Percentiles rank a stretch among this genome's conserved stretches.
Conservation (phyloP, 2,329 filamentous ascomycete species). For the Diaporthe ampelina region DNA sequence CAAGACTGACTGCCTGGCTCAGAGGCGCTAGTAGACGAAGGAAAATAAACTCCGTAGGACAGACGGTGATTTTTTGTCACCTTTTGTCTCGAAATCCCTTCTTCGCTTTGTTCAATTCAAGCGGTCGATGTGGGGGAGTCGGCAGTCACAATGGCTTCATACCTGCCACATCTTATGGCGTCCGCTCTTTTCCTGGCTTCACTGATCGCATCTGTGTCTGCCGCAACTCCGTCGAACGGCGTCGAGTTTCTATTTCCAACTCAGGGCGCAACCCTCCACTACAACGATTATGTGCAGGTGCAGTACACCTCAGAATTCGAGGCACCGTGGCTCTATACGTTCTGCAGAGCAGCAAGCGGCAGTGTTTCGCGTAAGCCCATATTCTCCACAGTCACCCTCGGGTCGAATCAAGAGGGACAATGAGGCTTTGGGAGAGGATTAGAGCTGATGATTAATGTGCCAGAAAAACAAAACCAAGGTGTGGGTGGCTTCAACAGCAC, state of each 20-base stretch:
- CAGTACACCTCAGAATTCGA: slow-evolving; percentile 31
- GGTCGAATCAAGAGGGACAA: too few relatives aligned
- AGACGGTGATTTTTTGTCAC: neutral
- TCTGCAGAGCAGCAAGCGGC: slow-evolving; percentile 20
- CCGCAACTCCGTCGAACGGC: slow-evolving; percentile 25
- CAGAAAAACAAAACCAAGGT: slow-evolving; percentile 12
- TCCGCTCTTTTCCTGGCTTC: slow-evolving; percentile 3
- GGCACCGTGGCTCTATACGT: slow-evolving; percentile 26
- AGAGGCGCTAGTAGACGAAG: neutral
- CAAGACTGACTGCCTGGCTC: neutral
- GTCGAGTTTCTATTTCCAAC: slow-evolving; percentile 35
- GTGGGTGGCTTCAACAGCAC: slow-evolving; percentile 30
- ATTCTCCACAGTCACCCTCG: neutral
- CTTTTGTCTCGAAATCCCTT: neutral
- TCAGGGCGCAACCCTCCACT: slow-evolving; percentile 27
- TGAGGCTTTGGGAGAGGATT: neutral
- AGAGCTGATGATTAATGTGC: neutral
- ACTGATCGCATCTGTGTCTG: neutral
- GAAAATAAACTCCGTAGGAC: neutral
- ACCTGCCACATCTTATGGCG: neutral
- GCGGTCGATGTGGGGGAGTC: neutral
- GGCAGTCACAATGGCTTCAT: slow-evolving; percentile 3
- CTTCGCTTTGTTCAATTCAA: neutral
- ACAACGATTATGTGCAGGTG: slow-evolving; percentile 35
- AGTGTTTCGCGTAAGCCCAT: slow-evolving; percentile 21